Base-by-base conservation (phyloP, 129 eudicot genomes). In the Helianthus tuberosus region DNA sequence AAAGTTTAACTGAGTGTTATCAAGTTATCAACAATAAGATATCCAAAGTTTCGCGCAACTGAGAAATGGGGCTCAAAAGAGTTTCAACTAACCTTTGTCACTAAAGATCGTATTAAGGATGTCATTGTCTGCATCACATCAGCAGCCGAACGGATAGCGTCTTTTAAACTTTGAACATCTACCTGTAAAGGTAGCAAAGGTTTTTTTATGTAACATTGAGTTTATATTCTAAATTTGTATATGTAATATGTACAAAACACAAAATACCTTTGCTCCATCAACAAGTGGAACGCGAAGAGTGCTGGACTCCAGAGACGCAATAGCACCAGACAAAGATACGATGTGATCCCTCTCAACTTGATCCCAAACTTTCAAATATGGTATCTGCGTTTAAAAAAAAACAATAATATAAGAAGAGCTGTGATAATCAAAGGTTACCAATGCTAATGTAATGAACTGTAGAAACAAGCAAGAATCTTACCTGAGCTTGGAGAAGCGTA, bases 101-200 rank as follows among this genome's bases (percentile, higher is more conserved):
- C 81, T 69, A 85, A 82, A 78, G 89, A 75, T 78, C 86, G 77
- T 53, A 87, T 77, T 29, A 92, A 88, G 62, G 91, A 88, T 66
- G 86, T 81, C 89, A 91, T 88, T 36, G 87, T 59, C 55, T 88
- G 97, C 97, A 94, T 86, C 60, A 91, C 89, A 78, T 88, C 97
- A 77, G 80, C 89, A 16, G 99, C 93, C 41, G 96, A 88, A 73
- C 80, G 58, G 13, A 94, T 83, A 41, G 99, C 91, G 75, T 86
- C 89, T 81, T 86, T 82, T 59, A 94, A 73, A 62, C 81, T 78
- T 73, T 70, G 87, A 61, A 80, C 75, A 80, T 94, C 94, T 25
- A 76, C 90, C 99, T 94, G 91, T 71, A 78, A 49, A 71, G 48
- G 74, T 52, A 77, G 49, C 20, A 54, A 43, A 13, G 44, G 47